Evolutionary conservation across 495 filamentous ascomycete genomes (phyloP).

Genomic region (Parathielavia hyrcaniae): DNA sequence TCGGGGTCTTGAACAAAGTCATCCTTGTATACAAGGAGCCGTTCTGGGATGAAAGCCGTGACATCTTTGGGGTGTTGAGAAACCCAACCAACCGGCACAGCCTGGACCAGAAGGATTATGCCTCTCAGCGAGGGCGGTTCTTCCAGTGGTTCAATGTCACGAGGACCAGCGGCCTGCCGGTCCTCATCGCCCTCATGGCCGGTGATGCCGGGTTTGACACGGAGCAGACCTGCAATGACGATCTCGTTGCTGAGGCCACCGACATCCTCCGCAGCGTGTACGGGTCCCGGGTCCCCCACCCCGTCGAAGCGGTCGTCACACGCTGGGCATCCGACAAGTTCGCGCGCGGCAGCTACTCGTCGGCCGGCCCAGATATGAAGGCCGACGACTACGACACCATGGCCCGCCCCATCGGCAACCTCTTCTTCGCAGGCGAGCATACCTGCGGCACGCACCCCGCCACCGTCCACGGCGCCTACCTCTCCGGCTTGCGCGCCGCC

Average conservation of each 20-base stretch:
- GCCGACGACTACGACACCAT: slow-evolving; percentile 90
- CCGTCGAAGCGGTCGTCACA: slow-evolving; percentile 85
- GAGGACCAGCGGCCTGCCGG: slow-evolving; percentile 79
- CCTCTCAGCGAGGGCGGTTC: slow-evolving; percentile 64
- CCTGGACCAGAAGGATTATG: slow-evolving; percentile 48
- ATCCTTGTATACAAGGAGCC: slow-evolving; percentile 80
- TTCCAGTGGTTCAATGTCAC: slow-evolving; percentile 97
- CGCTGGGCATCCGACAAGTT: slow-evolving; percentile 87
- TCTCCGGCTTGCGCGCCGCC: slow-evolving; percentile 84
- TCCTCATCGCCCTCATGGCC: slow-evolving; percentile 89
- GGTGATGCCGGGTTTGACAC: slow-evolving; percentile 88
- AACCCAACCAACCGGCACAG: slow-evolving; percentile 53
- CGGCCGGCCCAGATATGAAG: slow-evolving; percentile 69
- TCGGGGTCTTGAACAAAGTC: slow-evolving; percentile 92
- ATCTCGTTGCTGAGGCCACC: slow-evolving; percentile 73
- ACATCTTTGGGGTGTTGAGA: slow-evolving; percentile 90
- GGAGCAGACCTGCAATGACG: slow-evolving; percentile 64
- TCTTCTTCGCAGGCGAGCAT: slow-evolving; percentile 96
- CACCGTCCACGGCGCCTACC: slow-evolving; percentile 93
- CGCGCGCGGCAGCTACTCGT: slow-evolving; percentile 89
- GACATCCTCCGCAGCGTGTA: slow-evolving; percentile 61
- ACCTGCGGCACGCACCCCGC: slow-evolving; percentile 93
- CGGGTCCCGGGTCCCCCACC: slow-evolving; percentile 53
- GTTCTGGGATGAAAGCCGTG: slow-evolving; percentile 88
- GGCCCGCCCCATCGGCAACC: slow-evolving; percentile 75